Base-by-base conservation (phyloP, 140 eudicot genomes). In the Erigeron philadelphicus region DNA sequence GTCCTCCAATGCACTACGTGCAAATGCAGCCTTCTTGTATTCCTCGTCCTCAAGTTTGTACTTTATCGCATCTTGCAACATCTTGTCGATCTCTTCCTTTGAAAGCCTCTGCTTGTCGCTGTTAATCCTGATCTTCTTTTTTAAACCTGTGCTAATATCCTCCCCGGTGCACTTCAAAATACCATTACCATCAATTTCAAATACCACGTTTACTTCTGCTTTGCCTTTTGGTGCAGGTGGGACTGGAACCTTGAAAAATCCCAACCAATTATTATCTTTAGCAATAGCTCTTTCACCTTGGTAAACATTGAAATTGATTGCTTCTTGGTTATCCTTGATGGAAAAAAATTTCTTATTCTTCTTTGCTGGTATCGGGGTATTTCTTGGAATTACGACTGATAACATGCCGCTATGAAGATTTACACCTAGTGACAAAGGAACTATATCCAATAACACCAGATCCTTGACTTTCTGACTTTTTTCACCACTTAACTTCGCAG, bases 201-300 rank as follows among this genome's bases (percentile, higher is more conserved):
- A 68, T 17, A 18, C 9, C 3, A 68, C 53, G 7, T 68, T 68
- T 11, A 68, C 13, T 40, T 19, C 54, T 9, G 64, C 40, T 12
- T 68, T 11, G 41, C 73, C 73, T 64, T 11, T 54, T 68, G 64
- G 73, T 9, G 64, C 73, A 68, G 12, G 8, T 11, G 64, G 73
- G 41, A 68, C 64, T 11, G 73, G 64, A 17, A 68, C 64, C 18
- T n/a, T 8, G 6, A 68, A 68, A 53, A n/a, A 10, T 18, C 64
- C 73, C 12, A 68, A 18, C 64, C 64, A 68, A 5, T 68, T 54
- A 18, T 68, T 68, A 5, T 68, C 53, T 68, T 40, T 68, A 38
- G 53, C 64, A 50, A 52, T 17, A 13, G 18, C 12, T 54, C 73
- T 68, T 64, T 68, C 73, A 18, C 73, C 73, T 19, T 68, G 73